Evolutionary conservation across 1,139 yeast genomes (phyloP), one percentile per base, ranked within the genome.

Genomic region (Zygotorulaspora mrakii): DNA sequence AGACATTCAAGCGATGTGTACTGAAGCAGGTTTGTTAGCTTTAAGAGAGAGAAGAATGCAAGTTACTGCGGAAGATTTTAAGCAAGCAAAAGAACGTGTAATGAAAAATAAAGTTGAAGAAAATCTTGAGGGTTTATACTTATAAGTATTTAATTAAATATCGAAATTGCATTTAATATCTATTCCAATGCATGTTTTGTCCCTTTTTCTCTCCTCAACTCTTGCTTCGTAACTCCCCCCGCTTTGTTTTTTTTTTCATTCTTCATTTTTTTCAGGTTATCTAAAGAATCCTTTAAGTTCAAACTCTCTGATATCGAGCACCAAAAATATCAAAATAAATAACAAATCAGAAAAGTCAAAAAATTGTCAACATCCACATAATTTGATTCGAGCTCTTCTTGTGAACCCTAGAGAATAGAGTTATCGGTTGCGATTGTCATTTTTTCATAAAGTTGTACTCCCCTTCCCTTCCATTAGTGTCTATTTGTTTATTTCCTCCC

Each of bases 21-120:
- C 98, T 1, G 97, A 91, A 65, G 97, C 97, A 1, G 99, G 98
- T 42, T 72, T 94, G 59, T 73, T 91, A 56, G 98, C 98, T 4
- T 74, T 94, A 61, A 79, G 98, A 68, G 98, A 94, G 66, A 82
- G 98, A 67, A 81, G 98, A 70, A 91, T 91, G 97, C 94, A 87
- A 70, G 98, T 94, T 30, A 86, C 89, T 35, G 94, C 94, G 20
- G 89, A 86, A 48, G 98, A 94, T 64, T 94, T 94, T 72, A 81
- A 84, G 61, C 79, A 82, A 54, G 99, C 97, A 10, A 85, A 91
- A 68, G 98, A 94, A 65, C 79, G 97, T 57, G 96, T 94, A 39
- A 76, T 94, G 78, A 94, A 91, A 76, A 94, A 91, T 62, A 94
- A 94, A 76, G 89, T 89, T 42, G 98, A 91, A 65, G 97, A 91